These are phyloP conservation scores for Umbelopsis sp. DNA, from an alignment of 192 early-diverging fungal genomes.

Conservation along the genomic window DNA sequence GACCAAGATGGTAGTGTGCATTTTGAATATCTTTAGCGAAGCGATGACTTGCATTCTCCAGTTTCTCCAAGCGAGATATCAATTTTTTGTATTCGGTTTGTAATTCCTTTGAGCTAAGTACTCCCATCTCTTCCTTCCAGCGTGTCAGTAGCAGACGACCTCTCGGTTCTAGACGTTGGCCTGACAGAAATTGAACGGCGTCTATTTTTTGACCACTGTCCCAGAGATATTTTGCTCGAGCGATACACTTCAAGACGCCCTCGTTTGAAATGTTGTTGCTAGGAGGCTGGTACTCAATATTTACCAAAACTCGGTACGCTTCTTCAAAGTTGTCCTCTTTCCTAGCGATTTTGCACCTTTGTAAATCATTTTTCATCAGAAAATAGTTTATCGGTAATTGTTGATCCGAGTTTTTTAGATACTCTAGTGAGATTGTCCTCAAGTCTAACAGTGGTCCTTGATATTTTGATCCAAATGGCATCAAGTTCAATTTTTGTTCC, in stretches of 20 bases:
- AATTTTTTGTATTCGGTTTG: not conserved
- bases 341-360: not conserved
- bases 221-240: constrained; percentile 5
- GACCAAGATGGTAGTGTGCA: constrained; percentile 59
- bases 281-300: not conserved
- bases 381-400: not conserved
- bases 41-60: too few species aligned
- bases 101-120: not conserved
- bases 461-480: not conserved
- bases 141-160: not conserved
- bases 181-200: constrained; percentile 1
- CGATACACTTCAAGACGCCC: not conserved
- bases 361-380: not conserved
- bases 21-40: constrained; percentile 64
- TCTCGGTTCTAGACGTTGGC: not conserved
- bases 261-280: not conserved
- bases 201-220: not conserved
- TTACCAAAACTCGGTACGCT: not conserved
- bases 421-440: not conserved
- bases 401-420: not conserved
- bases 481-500: constrained; percentile 1
- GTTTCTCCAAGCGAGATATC: too few species aligned
- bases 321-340: not conserved
- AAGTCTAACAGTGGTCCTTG: not conserved
- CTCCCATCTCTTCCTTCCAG: constrained; percentile 3